These are phyloP conservation scores for Nitzschia sp. DNA, from an alignment of 108 stramenopile species.

Conservation along the genomic window DNA sequence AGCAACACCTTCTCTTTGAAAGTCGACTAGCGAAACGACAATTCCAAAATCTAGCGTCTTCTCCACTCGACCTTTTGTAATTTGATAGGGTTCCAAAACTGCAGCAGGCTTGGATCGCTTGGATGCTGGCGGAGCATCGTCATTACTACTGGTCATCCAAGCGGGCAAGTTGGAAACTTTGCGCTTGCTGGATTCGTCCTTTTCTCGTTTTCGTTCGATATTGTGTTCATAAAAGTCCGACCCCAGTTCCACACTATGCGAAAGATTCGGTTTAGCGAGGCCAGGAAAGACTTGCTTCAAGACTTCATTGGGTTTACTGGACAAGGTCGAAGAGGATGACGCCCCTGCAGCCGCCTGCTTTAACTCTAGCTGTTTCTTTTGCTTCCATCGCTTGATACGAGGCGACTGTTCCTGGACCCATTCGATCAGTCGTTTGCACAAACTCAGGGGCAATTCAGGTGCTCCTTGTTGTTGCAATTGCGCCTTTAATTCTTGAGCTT, in stretches of 20 bases:
- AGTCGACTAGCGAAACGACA: conserved; percentile 71
- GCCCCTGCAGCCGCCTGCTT: conserved; percentile 12
- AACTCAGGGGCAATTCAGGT: conserved; percentile 60
- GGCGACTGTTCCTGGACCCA: conserved; percentile 69
- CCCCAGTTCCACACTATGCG: conserved; percentile 73
- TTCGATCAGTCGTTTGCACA: conserved; percentile 60
- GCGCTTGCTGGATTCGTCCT: conserved; percentile 47
- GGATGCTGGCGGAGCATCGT: conserved; percentile 19
- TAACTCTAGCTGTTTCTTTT: conserved; percentile 47
- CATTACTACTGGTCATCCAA: conserved; percentile 77
- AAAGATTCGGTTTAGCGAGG: conserved; percentile 78
- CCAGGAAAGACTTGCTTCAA: conserved; percentile 78
- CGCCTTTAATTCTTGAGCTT: conserved; percentile 35
- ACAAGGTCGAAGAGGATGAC: conserved; percentile 13
- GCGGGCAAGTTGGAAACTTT: conserved; percentile 82
- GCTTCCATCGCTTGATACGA: conserved; percentile 54
- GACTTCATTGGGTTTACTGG: conserved; percentile 41
- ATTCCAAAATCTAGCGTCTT: conserved; percentile 93
- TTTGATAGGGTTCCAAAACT: conserved; percentile 64
- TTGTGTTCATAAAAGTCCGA: conserved; percentile 78
- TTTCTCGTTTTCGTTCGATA: conserved; percentile 19
- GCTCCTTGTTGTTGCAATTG: conserved; percentile 69
- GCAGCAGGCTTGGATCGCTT: conserved; percentile 29
- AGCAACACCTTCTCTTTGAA: conserved; percentile 80
- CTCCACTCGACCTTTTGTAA: conserved; percentile 81